Evolutionary conservation across 2,329 filamentous ascomycete genomes (phyloP), one percentile per base, ranked within the genome.

Genomic region (Sarocladium oryzae): DNA sequence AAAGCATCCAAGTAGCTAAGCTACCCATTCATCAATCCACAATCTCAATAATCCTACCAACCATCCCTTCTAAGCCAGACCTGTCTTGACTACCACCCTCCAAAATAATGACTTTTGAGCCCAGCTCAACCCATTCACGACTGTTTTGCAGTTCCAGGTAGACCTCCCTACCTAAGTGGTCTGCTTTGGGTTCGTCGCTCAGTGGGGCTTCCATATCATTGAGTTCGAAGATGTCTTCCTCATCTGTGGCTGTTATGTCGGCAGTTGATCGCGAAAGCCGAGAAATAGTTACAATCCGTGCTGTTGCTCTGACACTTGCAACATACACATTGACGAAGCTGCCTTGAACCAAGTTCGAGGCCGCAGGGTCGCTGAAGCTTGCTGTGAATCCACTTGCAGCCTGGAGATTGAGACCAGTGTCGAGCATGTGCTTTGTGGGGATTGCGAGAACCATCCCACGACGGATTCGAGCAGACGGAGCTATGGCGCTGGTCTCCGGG

Each of bases 391-490:
- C 84, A 24, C 79, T 85, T 15, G 84, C 81, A 41, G 84, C 78
- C 57, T 84, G 79, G 1, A 88, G 73, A 20, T 79, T 78, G 15
- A 80, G 65, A 1, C 76, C 74, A 0, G 76, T 79, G 2, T 79
- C 70, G 2, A 73, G 55, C 75, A 84, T 79, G 53, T 83, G 74
- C 55, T 72, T 72, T 49, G 79, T 80, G 2, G 82, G 78, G 37
- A 83, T 75, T 9, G 82, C 79, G 11, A 96, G 69, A 1, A 96
- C 82, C 85, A 96, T 95, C 18, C 92, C 92, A 66, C 95, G 92
- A 56, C 82, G 75, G 52, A 85, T 70, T 43, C 75, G 72, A 30
- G 72, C 70, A 11, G 18, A 9, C 20, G 18, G 36, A 3, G 20
- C 13, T 3, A 3, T 26, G 9, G 36, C 40, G 20, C 9, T 21